A percentile compares a stretch with the other conserved stretches of the same genome.
Evolutionary conservation across 345 rosid genomes (phyloP).

Genomic region (Raphanus raphanistrum): DNA sequence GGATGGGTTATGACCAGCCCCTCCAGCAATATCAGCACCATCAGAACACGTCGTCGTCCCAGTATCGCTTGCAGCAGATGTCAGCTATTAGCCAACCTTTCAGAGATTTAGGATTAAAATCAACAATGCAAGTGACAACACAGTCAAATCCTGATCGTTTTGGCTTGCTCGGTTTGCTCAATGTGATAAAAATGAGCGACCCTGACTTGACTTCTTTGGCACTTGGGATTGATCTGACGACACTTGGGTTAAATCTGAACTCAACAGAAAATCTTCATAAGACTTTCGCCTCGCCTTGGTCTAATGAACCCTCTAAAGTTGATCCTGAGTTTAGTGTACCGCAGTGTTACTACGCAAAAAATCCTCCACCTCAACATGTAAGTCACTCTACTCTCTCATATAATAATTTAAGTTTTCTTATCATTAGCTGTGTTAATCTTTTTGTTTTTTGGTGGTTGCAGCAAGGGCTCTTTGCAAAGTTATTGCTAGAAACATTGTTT

Average conservation of each 20-base stretch:
- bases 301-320: slow-evolving; percentile 87
- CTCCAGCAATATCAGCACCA: slow-evolving; percentile 77
- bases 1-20: slow-evolving; percentile 78
- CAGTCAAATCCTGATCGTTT: slow-evolving; percentile 77
- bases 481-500: slow-evolving; percentile 71
- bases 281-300: slow-evolving; percentile 94
- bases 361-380: slow-evolving; percentile 74
- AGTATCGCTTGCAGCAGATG: slow-evolving; percentile 83
- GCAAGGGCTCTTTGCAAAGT: slow-evolving; percentile 79
- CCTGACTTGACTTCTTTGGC: slow-evolving; percentile 74
- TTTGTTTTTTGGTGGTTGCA: slow-evolving; percentile 47
- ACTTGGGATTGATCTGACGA: slow-evolving; percentile 87
- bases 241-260: slow-evolving; percentile 82
- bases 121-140: slow-evolving; percentile 55
- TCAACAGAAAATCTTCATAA: slow-evolving; percentile 83
- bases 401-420: slow-evolving; percentile 1
- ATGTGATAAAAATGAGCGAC: slow-evolving; percentile 69
- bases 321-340: slow-evolving; percentile 92
- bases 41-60: slow-evolving; percentile 75
- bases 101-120: slow-evolving; percentile 71
- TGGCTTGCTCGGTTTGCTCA: slow-evolving; percentile 75
- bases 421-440: neutral
- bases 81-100: slow-evolving; percentile 77
- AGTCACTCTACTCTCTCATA: slow-evolving; percentile 22
- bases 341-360: slow-evolving; percentile 73